Evolutionary conservation across 176 grass and related monocot genomes (phyloP), one percentile per base, ranked within the genome.

Genomic region (Oryza australiensis): DNA sequence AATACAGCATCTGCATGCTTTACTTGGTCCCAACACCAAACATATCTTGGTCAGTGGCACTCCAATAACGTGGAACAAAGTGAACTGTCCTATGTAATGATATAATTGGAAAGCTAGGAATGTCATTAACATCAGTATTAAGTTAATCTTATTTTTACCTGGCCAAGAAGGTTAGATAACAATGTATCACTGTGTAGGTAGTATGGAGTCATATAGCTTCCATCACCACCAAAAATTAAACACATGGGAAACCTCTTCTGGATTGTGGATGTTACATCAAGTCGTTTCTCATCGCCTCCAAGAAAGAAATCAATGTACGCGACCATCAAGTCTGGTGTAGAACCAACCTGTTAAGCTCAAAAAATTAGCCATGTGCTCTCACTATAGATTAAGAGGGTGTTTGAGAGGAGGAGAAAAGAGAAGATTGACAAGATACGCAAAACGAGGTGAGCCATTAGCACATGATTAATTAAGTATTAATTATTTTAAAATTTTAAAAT

Each of bases 261-360:
- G 72, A 95, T 90, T 12, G 90, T 93, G 49, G 93, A 93, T 69
- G 85, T 67, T 70, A 95, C 77, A 66, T 95, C 96, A 60, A 91
- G 92, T 49, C 93, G 84, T 80, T 95, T 98, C 80, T 98, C 96
- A 86, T 98, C 96, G 43, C 96, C 96, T 74, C 96, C 96, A 30
- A 98, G 90, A 80, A 95, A 98, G 85, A 98, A 98, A 93, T 98
- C 96, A 80, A 98, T 95, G 85, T 95, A 95, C 7, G 96, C 96
- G 26, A 98, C 96, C 92, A 95, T 98, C 79, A 95, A 83, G 79
- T 98, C 96, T 76, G 96, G 93, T 70, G 93, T 91, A 27, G 93
- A 98, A 82, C 96, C 96, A 80, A 98, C 96, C 96, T 98, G 76
- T 71, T 45, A 89, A 80, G 66, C 82, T 79, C n/a, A 18, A 71